phyloP scores from a whole-genome alignment of 139 green algal genomes.

The Trebouxia sp. region DNA sequence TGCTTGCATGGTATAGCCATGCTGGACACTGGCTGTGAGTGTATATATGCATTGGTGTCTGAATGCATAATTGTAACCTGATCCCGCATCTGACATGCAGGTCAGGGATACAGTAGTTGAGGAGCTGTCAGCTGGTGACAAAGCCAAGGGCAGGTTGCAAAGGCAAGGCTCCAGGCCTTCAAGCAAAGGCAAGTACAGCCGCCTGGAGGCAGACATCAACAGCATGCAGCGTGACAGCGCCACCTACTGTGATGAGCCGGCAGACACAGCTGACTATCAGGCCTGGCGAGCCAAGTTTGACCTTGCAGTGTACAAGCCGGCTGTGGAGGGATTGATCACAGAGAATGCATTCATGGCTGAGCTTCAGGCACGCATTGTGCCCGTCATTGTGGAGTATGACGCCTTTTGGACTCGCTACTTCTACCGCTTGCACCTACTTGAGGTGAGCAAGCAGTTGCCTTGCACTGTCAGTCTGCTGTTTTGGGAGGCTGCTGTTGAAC shows the following conservation, averaged over 20 bases:
- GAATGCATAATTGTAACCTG: too few species aligned
- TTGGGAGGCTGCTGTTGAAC: not conserved
- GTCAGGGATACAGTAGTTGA: constrained; percentile 65
- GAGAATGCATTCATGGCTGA: constrained; percentile 80
- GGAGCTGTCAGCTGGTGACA: constrained; percentile 53
- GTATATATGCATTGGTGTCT: too few species aligned
- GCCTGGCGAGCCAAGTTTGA: constrained; percentile 52
- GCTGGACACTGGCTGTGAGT: too few species aligned
- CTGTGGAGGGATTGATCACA: constrained; percentile 66
- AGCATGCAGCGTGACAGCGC: constrained; percentile 88
- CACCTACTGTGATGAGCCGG: constrained; percentile 96
- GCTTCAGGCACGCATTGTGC: constrained; percentile 83
- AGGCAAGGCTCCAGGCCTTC: not conserved
- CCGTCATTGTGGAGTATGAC: constrained; percentile 88
- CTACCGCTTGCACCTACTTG: constrained; percentile 71
- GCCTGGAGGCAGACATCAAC: constrained; percentile 74
- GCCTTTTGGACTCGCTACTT: constrained; percentile 96
- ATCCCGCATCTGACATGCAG: too few species aligned
- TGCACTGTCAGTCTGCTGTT: not conserved
- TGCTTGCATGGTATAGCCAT: too few species aligned
- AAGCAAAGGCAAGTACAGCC: constrained; percentile 55
- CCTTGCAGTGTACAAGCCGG: constrained; percentile 47
- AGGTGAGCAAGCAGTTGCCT: constrained; percentile 47
- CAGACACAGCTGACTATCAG: constrained; percentile 2
- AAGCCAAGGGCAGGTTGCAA: not conserved